These are phyloP conservation scores for Phyllosticta citribraziliensis DNA, from an alignment of 2,329 filamentous ascomycete species.

Conservation along the genomic window DNA sequence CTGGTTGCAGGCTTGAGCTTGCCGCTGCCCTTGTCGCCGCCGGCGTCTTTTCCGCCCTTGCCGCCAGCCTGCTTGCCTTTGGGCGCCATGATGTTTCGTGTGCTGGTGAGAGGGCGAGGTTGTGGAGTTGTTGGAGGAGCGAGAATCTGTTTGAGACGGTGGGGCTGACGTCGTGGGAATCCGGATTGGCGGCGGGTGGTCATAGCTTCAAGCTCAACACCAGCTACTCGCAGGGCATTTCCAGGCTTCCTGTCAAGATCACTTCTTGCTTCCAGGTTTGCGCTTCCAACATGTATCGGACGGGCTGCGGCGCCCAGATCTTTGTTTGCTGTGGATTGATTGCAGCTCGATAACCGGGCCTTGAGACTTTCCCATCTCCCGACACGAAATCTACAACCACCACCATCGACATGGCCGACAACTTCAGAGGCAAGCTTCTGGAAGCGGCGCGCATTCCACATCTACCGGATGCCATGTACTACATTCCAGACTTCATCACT, in stretches of 20 bases:
- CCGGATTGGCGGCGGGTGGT: constrained; percentile 1
- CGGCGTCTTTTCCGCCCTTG: constrained; percentile 7
- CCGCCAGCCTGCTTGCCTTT: constrained; percentile 1
- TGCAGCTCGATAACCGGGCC: neutral
- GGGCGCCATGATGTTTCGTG: constrained; percentile 1
- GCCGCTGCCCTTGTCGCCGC: constrained; percentile 30
- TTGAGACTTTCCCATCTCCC: neutral
- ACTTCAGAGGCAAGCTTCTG: constrained; percentile 7
- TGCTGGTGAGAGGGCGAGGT: neutral
- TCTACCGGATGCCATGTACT: constrained; percentile 62
- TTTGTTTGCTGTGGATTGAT: neutral
- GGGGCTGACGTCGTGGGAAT: neutral
- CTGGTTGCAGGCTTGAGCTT: constrained; percentile 54
- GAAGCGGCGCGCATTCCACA: constrained; percentile 32
- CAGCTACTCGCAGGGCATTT: neutral
- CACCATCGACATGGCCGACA: constrained; percentile 2
- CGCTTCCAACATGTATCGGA: neutral
- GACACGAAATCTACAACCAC: neutral
- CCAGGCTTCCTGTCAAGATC: neutral
- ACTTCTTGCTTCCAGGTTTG: neutral
- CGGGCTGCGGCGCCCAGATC: neutral
- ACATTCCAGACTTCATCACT: constrained; percentile 78
- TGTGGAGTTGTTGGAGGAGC: neutral
- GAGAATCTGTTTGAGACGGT: neutral
- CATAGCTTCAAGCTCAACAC: neutral